Evolutionary conservation across 73 alveolate species (phyloP).

Genomic region (Tetrahymena borealis): DNA sequence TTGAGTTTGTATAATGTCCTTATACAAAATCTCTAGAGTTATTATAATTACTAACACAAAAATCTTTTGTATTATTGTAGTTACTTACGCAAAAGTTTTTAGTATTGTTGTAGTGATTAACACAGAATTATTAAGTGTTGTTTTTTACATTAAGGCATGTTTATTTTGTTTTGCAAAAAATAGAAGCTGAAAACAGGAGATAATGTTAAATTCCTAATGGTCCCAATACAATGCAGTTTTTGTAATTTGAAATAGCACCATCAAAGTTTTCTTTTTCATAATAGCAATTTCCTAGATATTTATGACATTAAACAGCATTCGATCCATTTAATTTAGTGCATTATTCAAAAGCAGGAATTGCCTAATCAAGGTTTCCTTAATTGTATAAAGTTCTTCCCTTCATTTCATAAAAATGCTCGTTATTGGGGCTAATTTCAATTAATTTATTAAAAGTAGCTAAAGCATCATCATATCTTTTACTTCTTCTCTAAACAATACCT

Average conservation of each 20-base stretch:
- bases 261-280: neutral
- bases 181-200: neutral
- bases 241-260: neutral
- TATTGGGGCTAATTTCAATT: neutral
- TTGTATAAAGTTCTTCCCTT: neutral
- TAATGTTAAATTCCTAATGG: neutral
- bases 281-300: neutral
- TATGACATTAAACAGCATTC: neutral
- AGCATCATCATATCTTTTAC: neutral
- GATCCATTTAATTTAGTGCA: neutral
- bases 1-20: neutral
- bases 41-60: neutral
- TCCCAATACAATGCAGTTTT: neutral
- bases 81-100: neutral
- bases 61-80: neutral
- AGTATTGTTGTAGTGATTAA: neutral
- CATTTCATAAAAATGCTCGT: neutral
- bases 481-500: neutral
- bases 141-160: neutral
- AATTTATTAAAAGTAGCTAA: neutral
- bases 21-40: neutral
- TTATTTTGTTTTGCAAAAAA: neutral
- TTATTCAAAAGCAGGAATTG: neutral
- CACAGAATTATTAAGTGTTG: neutral
- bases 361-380: neutral